A percentile compares a stretch with the other conserved stretches of the same genome.
phyloP scores from a whole-genome alignment of 2,329 filamentous ascomycete species.

The Penicillium digitatum region DNA sequence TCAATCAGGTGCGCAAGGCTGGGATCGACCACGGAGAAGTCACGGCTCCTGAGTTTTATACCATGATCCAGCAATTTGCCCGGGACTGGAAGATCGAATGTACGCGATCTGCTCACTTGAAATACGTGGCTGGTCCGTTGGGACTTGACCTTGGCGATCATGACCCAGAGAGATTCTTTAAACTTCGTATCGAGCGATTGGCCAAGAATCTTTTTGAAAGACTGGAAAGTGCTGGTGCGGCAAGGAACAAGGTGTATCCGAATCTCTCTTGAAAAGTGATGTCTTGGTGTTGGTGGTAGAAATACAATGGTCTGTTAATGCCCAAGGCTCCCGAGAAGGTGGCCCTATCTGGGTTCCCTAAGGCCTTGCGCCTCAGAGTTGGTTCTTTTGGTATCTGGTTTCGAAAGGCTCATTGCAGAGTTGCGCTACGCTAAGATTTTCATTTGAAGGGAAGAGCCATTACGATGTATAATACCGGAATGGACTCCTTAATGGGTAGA shows the following conservation, averaged over 20 bases:
- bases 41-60: conserved; percentile 1
- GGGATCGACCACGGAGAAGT: background rate
- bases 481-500: too few species aligned
- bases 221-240: background rate
- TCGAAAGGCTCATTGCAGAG: too few species aligned
- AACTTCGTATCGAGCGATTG: background rate
- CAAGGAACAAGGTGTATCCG: conserved; percentile 15
- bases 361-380: too few species aligned
- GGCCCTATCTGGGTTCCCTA: too few species aligned
- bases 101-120: background rate
- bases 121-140: background rate
- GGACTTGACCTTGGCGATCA: conserved; percentile 1
- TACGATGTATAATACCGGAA: too few species aligned
- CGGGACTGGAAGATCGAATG: conserved; percentile 10
- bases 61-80: conserved; percentile 5
- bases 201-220: background rate
- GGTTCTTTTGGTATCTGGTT: too few species aligned
- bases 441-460: too few species aligned
- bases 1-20: background rate
- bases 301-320: too few species aligned
- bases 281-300: too few species aligned
- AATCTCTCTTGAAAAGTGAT: background rate
- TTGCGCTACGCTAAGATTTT: too few species aligned
- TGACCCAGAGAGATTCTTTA: conserved; percentile 6
- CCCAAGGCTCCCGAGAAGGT: too few species aligned